These are phyloP conservation scores for Alternaria sp. DNA, from an alignment of 2,329 filamentous ascomycete genomes.

Conservation along the genomic window DNA sequence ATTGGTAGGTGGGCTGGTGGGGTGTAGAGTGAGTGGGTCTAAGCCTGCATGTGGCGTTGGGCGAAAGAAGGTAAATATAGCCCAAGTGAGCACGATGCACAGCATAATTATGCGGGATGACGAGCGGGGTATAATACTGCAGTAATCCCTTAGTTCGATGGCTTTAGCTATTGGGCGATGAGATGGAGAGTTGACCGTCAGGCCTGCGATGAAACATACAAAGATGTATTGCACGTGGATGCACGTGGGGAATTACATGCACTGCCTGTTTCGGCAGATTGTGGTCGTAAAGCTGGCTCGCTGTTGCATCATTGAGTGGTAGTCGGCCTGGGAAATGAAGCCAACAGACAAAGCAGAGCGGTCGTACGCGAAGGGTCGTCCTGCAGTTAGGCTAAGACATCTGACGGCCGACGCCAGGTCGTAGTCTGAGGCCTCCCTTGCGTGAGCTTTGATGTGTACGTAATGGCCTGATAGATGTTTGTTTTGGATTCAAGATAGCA, in stretches of 20 bases:
- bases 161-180: slow-evolving; percentile 6
- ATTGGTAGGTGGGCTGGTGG: slow-evolving; percentile 16
- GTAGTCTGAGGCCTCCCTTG: neutral
- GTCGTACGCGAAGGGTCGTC: slow-evolving; percentile 1
- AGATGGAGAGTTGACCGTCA: slow-evolving; percentile 5
- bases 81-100: slow-evolving; percentile 15
- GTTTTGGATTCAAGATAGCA: neutral
- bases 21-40: slow-evolving; percentile 21
- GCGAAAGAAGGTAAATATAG: slow-evolving; percentile 25
- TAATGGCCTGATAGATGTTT: neutral
- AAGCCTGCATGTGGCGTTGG: slow-evolving; percentile 21
- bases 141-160: slow-evolving; percentile 14
- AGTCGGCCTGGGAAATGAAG: neutral
- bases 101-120: slow-evolving; percentile 16
- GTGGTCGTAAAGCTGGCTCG: neutral
- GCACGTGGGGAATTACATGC: slow-evolving; percentile 11
- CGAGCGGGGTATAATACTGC: slow-evolving; percentile 13
- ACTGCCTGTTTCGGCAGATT: slow-evolving; percentile 3
- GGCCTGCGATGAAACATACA: slow-evolving; percentile 18
- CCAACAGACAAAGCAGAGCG: neutral
- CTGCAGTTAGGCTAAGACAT: neutral
- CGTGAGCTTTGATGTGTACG: neutral
- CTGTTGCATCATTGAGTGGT: neutral
- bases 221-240: neutral
- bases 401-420: neutral